Percentiles rank a stretch among this genome's conserved stretches.
These are phyloP conservation scores for Aspergillus biplanus DNA, from an alignment of 495 filamentous ascomycete genomes.

Conservation along the genomic window DNA sequence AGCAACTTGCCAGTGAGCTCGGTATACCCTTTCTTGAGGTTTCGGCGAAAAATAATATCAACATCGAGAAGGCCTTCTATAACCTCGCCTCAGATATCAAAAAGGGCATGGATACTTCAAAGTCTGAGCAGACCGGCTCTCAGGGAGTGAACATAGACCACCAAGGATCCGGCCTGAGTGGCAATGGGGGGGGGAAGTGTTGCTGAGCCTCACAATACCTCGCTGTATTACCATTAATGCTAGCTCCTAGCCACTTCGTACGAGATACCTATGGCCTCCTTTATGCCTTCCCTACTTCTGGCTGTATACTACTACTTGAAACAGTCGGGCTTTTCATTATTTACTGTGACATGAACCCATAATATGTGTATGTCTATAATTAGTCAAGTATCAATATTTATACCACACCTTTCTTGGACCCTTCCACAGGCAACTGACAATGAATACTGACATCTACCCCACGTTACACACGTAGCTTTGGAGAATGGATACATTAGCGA, in stretches of 20 bases:
- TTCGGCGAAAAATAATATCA: slow-evolving; percentile 98
- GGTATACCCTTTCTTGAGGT: slow-evolving; percentile 99
- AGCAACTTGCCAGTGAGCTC: slow-evolving; percentile 91
- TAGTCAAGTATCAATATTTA: slow-evolving; percentile 4
- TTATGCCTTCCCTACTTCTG: background rate
- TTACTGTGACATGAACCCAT: slow-evolving; percentile 15
- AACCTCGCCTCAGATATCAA: slow-evolving; percentile 96
- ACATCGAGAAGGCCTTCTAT: slow-evolving; percentile 99
- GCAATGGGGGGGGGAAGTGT: slow-evolving; percentile 75
- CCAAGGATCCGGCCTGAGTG: slow-evolving; percentile 59
- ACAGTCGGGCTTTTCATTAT: background rate
- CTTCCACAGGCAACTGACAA: background rate
- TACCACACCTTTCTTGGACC: background rate
- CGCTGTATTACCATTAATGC: slow-evolving; percentile 24
- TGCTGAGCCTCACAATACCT: slow-evolving; percentile 58
- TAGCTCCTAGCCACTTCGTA: background rate
- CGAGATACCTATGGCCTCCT: background rate
- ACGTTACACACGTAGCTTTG: background rate
- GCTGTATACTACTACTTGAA: background rate
- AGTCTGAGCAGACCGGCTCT: slow-evolving; percentile 68
- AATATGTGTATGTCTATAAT: slow-evolving; percentile 22
- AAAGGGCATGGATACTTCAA: slow-evolving; percentile 76
- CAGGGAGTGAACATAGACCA: slow-evolving; percentile 74
- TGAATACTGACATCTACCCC: too few relatives aligned
- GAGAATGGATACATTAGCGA: background rate